Evolutionary conservation across 331 rosid species (phyloP), one percentile per base, ranked within the genome.

Genomic region (Rhamnella rubrinervis): DNA sequence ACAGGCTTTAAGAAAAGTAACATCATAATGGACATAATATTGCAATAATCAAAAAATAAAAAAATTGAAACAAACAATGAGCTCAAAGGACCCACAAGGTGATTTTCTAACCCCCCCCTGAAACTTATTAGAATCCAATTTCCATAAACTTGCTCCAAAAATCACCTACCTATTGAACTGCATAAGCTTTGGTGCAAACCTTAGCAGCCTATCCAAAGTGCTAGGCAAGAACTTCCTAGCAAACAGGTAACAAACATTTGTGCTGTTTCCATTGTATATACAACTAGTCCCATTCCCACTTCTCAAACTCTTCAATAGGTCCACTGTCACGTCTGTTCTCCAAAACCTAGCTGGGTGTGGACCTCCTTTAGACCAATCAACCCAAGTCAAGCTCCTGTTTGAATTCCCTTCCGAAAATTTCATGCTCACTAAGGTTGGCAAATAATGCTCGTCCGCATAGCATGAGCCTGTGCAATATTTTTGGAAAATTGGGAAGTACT

Each of bases 321-420:
- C 89, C 10, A 23, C 19, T n/a, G 83, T 82, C 12, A 88, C 81
- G 8, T 88, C 89, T 0, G 73, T 38, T 26, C 86, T 80, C 71
- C 38, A 39, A 59, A 69, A 93, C 71, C 72, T 77, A 2, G 76
- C 62, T 0, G 96, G 97, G 61, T 93, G 98, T 8, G 86, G 80
- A 18, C 98, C 95, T 0, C 92, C 85, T 81, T 77, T 85, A 12
- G 92, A 85, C 98, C 96, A 93, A 68, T 93, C 98, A 51, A 88
- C 97, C 96, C 96, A 88, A 25, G 97, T 93, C 87, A 93, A 80
- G 47, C 87, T 88, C 82, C 98, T 76, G 4, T 90, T 81, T 0
- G 91, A 85, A 17, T 87, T 90, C 59, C 39, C 68, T 56, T 70
- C 65, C 68, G 78, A 65, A 50, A 75, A 84, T 66, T 37, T 66